phyloP scores from a whole-genome alignment of 2,329 filamentous ascomycete genomes.

The Xylaria hypoxylon region DNA sequence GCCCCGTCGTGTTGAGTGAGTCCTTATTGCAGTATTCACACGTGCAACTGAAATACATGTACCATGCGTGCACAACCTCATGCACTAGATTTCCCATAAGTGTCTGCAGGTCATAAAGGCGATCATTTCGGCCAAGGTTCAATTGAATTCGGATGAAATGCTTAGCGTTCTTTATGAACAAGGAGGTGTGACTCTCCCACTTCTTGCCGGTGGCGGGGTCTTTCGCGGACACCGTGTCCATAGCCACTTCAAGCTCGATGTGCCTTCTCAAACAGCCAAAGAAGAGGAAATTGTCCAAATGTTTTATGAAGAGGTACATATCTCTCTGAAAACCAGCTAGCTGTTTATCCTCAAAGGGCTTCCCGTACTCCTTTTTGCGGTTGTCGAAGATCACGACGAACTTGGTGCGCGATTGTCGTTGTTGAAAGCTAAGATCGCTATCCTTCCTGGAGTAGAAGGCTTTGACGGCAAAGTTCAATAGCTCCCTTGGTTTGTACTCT shows the following conservation, averaged over 20 bases:
- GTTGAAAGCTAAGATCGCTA: conserved; percentile 22
- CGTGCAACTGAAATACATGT: conserved; percentile 33
- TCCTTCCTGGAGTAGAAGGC: conserved; percentile 26
- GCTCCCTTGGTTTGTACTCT: conserved; percentile 34
- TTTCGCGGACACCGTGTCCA: conserved; percentile 18
- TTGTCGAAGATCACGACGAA: conserved; percentile 21
- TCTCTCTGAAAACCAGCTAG: conserved; percentile 2
- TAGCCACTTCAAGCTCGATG: conserved; percentile 20
- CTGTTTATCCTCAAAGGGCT: neutral
- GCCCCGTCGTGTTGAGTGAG: conserved; percentile 35
- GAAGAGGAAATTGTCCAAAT: conserved; percentile 44
- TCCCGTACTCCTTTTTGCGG: conserved; percentile 16
- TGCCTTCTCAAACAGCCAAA: conserved; percentile 27
- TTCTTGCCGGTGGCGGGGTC: too few species aligned
- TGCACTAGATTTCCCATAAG: conserved; percentile 38
- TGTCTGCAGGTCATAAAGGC: conserved; percentile 21
- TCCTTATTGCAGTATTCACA: conserved; percentile 33
- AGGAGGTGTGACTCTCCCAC: neutral
- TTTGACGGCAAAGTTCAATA: conserved; percentile 38
- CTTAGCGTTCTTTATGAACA: neutral
- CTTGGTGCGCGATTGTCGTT: conserved; percentile 18
- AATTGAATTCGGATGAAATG: conserved; percentile 25
- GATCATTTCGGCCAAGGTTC: conserved; percentile 1
- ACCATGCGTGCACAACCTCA: conserved; percentile 42
- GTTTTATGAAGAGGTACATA: conserved; percentile 15